Evolutionary conservation across 2,329 filamentous ascomycete species (phyloP).

Genomic region (Penicillium occitanis): DNA sequence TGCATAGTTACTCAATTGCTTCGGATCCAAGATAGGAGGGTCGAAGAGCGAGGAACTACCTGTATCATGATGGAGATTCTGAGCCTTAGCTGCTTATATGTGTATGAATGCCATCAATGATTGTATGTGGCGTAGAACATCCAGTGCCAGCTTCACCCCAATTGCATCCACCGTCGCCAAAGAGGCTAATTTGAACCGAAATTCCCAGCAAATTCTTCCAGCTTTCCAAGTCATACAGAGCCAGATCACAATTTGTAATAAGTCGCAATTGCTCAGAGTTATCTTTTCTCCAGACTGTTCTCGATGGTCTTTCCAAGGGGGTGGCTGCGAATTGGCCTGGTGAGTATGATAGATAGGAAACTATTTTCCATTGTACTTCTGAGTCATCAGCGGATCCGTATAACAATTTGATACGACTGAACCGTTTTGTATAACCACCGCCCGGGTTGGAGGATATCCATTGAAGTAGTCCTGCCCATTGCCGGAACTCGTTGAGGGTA

Average conservation of each 20-base stretch:
- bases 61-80: conserved; percentile 26
- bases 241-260: conserved; percentile 31
- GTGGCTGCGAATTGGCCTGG: background rate
- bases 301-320: background rate
- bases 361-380: background rate
- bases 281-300: conserved; percentile 24
- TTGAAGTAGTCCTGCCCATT: conserved; percentile 46
- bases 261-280: conserved; percentile 33
- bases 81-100: conserved; percentile 41
- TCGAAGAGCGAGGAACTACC: background rate
- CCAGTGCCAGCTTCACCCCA: conserved; percentile 42
- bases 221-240: conserved; percentile 34
- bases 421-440: conserved; percentile 31
- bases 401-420: conserved; percentile 40
- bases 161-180: conserved; percentile 45
- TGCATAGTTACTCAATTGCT: background rate
- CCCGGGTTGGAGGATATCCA: conserved; percentile 34
- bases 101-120: conserved; percentile 47
- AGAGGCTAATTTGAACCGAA: conserved; percentile 43
- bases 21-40: background rate
- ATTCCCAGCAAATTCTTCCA: conserved; percentile 33
- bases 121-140: conserved; percentile 46
- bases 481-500: conserved; percentile 43
- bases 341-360: background rate
- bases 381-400: background rate